phyloP scores from a whole-genome alignment of 768 basidiomycete species.

The Lactifluus hygrophoroides region DNA sequence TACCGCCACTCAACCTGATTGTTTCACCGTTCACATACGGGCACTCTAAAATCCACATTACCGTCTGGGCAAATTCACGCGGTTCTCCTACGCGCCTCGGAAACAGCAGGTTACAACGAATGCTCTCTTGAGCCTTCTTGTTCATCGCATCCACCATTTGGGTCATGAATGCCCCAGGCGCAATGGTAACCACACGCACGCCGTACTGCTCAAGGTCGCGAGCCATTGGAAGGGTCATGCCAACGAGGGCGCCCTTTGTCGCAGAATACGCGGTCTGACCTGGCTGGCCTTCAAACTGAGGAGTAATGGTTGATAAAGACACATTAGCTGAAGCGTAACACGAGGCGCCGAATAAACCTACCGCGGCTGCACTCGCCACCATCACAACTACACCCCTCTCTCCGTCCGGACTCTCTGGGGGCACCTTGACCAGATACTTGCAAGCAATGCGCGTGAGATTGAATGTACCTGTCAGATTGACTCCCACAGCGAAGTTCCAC shows the following conservation, averaged over 20 bases:
- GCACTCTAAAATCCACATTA: slow-evolving; percentile 27
- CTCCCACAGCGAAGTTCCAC: slow-evolving; percentile 44
- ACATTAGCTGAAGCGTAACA: neutral
- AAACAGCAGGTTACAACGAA: slow-evolving; percentile 25
- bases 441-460: slow-evolving; percentile 48
- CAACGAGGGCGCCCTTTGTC: slow-evolving; percentile 46
- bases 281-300: slow-evolving; percentile 47
- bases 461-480: slow-evolving; percentile 53
- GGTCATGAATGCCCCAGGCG: slow-evolving; percentile 45
- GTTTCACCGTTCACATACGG: slow-evolving; percentile 28
- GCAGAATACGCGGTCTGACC: slow-evolving; percentile 51
- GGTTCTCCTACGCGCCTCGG: slow-evolving; percentile 30
- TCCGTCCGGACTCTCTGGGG: slow-evolving; percentile 38
- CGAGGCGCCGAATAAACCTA: slow-evolving; percentile 10
- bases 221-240: slow-evolving; percentile 54
- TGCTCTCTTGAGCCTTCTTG: slow-evolving; percentile 21
- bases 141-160: slow-evolving; percentile 29
- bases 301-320: neutral
- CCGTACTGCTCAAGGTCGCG: slow-evolving; percentile 47
- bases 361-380: slow-evolving; percentile 46
- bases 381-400: slow-evolving; percentile 54
- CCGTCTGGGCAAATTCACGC: slow-evolving; percentile 28
- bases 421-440: slow-evolving; percentile 39
- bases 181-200: slow-evolving; percentile 47
- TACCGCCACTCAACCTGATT: slow-evolving; percentile 24